These are phyloP conservation scores for Paecilomyces fulvus DNA, from an alignment of 2,329 filamentous ascomycete species.

Conservation along the genomic window DNA sequence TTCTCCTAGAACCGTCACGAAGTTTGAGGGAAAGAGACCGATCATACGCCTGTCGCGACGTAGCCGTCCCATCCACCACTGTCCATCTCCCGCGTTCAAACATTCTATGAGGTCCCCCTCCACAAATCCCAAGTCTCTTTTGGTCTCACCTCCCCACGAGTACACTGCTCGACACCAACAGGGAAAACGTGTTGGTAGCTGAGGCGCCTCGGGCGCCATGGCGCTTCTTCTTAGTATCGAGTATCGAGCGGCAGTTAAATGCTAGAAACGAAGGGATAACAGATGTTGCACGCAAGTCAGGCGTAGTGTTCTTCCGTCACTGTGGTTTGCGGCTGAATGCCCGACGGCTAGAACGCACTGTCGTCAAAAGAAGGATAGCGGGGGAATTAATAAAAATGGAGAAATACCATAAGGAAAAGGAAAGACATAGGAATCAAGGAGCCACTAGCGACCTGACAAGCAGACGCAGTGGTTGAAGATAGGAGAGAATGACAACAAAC, in stretches of 20 bases:
- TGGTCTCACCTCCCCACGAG: conserved; percentile 91
- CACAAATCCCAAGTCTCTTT: conserved; percentile 90
- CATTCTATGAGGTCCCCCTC: conserved; percentile 98
- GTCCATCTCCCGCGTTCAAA: conserved; percentile 91
- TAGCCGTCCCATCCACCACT: conserved; percentile 95
- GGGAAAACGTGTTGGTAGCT: conserved; percentile 69
- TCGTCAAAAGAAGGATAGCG: conserved; percentile 2
- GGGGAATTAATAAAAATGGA: conserved; percentile 4
- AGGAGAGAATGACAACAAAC: conserved; percentile 3
- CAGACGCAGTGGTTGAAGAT: conserved; percentile 3
- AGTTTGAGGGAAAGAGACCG: conserved; percentile 93
- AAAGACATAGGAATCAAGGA: conserved; percentile 1
- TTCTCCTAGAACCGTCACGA: conserved; percentile 81
- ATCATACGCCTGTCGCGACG: conserved; percentile 84
- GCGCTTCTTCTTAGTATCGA: conserved; percentile 1
- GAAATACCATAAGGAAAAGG: conserved; percentile 1
- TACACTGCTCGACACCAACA: conserved; percentile 90
- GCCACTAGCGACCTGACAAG: background rate
- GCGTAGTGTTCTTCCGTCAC: background rate
- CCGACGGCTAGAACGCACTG: conserved; percentile 1
- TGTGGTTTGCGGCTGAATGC: background rate
- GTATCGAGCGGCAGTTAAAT: background rate
- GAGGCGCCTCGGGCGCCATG: conserved; percentile 40
- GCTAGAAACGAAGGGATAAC: conserved; percentile 1
- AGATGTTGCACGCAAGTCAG: background rate